Evolutionary conservation across 75 land plant genomes (phyloP).

Genomic region (Cupressus sempervirens): DNA sequence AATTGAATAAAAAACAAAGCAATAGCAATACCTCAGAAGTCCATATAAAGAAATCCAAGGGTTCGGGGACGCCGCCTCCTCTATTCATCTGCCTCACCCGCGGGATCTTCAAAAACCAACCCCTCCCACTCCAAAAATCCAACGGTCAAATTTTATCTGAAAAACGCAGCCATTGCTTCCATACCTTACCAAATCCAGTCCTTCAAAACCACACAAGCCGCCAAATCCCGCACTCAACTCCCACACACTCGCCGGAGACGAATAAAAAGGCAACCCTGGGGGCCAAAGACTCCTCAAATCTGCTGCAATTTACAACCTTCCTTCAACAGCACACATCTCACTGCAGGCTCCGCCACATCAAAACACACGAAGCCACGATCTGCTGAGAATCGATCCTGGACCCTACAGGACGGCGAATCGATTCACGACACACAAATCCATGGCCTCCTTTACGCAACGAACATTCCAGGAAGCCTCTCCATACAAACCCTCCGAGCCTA

Average conservation of each 20-base stretch:
- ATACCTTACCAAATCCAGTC: neutral
- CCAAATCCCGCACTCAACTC: neutral
- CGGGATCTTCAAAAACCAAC: neutral
- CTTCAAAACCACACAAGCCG: neutral
- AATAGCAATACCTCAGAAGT: constrained; percentile 64
- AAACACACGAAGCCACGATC: neutral
- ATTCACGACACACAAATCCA: neutral
- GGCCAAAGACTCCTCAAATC: no score
- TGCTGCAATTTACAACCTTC: neutral
- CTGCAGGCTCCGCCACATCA: neutral
- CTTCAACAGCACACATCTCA: neutral
- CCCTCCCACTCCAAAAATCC: neutral
- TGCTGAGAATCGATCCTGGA: neutral
- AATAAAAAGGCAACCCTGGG: neutral
- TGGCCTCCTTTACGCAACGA: neutral
- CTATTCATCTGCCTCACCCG: constrained; percentile 32
- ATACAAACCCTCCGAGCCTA: neutral
- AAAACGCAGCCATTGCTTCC: neutral
- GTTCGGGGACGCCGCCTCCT: constrained; percentile 53
- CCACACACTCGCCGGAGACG: neutral
- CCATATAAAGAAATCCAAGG: constrained; percentile 91
- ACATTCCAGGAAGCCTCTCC: neutral
- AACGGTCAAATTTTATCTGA: neutral
- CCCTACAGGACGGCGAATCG: neutral
- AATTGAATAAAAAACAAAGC: neutral